phyloP scores from a whole-genome alignment of 1,284 basidiomycete species.

The Boletus semigastroideus region DNA sequence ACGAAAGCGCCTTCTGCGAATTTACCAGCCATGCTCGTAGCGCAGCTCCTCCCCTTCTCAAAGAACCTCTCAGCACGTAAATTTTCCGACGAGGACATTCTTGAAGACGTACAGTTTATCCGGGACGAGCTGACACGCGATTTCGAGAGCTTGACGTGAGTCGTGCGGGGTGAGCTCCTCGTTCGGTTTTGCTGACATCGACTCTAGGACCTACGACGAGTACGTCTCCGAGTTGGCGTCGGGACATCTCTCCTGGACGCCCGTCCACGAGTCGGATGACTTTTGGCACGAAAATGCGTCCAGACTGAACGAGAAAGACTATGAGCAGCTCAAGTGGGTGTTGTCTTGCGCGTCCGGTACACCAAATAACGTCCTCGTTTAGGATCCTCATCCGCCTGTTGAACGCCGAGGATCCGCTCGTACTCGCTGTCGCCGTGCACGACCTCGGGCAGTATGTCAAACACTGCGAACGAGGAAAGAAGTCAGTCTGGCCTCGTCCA shows the following conservation, averaged over 20 bases:
- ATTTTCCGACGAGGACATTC: slow-evolving; percentile 93
- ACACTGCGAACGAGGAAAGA: slow-evolving; percentile 87
- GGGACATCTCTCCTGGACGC: slow-evolving; percentile 92
- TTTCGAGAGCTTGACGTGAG: slow-evolving; percentile 88
- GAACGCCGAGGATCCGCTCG: slow-evolving; percentile 56
- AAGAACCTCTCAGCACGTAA: slow-evolving; percentile 85
- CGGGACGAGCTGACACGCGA: slow-evolving; percentile 78
- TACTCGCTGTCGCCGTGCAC: slow-evolving; percentile 87
- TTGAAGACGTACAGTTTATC: slow-evolving; percentile 88
- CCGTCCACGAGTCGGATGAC: slow-evolving; percentile 92
- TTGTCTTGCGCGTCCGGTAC: neutral
- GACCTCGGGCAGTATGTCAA: slow-evolving; percentile 95
- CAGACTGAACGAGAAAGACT: slow-evolving; percentile 80
- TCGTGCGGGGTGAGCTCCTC: slow-evolving; percentile 1
- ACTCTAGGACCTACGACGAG: slow-evolving; percentile 87
- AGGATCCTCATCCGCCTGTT: slow-evolving; percentile 76
- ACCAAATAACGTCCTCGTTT: neutral
- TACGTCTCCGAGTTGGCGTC: slow-evolving; percentile 90
- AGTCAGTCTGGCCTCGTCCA: slow-evolving; percentile 49
- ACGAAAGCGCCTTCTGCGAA: slow-evolving; percentile 80
- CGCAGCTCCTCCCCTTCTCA: slow-evolving; percentile 82
- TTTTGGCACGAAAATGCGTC: slow-evolving; percentile 97
- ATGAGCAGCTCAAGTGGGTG: slow-evolving; percentile 76
- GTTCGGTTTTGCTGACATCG: neutral
- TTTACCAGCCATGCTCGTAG: slow-evolving; percentile 90